These are phyloP conservation scores for Cerrena zonata DNA, from an alignment of 1,284 basidiomycete genomes.

Conservation along the genomic window DNA sequence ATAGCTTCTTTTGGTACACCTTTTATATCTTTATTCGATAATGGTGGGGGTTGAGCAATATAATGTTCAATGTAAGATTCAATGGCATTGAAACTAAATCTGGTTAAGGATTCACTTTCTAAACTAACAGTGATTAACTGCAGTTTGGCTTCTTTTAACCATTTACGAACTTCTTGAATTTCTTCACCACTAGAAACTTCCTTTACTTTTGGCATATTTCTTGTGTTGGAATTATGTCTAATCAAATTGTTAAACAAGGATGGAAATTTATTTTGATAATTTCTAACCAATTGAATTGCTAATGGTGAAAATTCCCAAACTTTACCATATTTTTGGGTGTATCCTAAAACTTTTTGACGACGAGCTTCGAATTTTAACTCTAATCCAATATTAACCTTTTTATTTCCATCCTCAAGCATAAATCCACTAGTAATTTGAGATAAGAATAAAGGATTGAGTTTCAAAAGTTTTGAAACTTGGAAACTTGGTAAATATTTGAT, in stretches of 20 bases:
- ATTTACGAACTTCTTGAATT: slow-evolving; percentile 60
- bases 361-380: slow-evolving; percentile 96
- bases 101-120: no score
- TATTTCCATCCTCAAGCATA: slow-evolving; percentile 74
- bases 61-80: no score
- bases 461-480: slow-evolving; percentile 64
- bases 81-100: no score
- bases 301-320: slow-evolving; percentile 94
- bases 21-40: no score
- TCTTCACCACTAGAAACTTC: slow-evolving; percentile 73
- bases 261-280: slow-evolving; percentile 82
- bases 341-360: slow-evolving; percentile 91
- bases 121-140: no score
- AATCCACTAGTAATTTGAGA: slow-evolving; percentile 91
- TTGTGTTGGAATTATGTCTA: slow-evolving; percentile 1
- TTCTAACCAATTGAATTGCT: slow-evolving; percentile 73
- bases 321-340: slow-evolving; percentile 78
- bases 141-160: slow-evolving; percentile 79
- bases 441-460: slow-evolving; percentile 69
- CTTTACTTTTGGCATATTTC: slow-evolving; percentile 68
- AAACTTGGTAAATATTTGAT: slow-evolving; percentile 73
- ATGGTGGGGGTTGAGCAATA: no score
- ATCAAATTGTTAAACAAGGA: slow-evolving; percentile 2
- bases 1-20: no score
- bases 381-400: slow-evolving; percentile 87